Evolutionary conservation across 2,329 filamentous ascomycete species (phyloP), one percentile per base, ranked within the genome.

Genomic region (Aspergillus alliaceus): DNA sequence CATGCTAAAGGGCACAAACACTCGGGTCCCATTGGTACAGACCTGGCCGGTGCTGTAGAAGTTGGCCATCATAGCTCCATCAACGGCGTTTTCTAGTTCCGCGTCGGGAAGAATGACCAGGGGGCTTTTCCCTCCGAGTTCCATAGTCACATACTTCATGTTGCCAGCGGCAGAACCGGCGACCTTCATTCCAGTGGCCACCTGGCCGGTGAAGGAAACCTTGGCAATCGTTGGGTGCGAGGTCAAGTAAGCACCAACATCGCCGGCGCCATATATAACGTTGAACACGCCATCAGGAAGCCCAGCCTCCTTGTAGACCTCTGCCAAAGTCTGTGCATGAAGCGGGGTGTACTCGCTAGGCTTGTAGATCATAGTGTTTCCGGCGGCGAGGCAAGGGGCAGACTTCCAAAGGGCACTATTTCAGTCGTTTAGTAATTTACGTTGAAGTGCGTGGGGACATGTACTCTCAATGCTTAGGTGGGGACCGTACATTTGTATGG

Each of bases 71-170:
- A 96, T 93, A 61, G 91, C 91, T 29, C 90, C 89, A 68, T 96
- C 88, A 32, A 91, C 92, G n/a, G 92, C 92, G 66, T 86, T 85
- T 46, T 90, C 87, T 20, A 93, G 74, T 51, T 91, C 85, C 15
- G 89, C 90, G 68, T 96, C 91, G 1, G 90, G 90, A 1, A 96
- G 84, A 47, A 96, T 82, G 51, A 96, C 80, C 40, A 91, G 80
- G 0, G 91, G 90, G 59, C 88, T 91, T 78, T 96, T 96, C 50
- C 92, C 92, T 54, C 92, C 92, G 0, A 96, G 83, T 76, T 96
- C 92, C 89, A 96, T 93, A 20, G 92, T 96, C 49, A 95, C 88
- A 70, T 92, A 91, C 77, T 96, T 96, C 89, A 96, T 92, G 65
- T 84, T 85, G 31, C 84, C 85, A 1, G 89, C 88, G 2, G 91